Conservation (phyloP, 2,329 filamentous ascomycete genomes). For the Aulographum hederae region DNA sequence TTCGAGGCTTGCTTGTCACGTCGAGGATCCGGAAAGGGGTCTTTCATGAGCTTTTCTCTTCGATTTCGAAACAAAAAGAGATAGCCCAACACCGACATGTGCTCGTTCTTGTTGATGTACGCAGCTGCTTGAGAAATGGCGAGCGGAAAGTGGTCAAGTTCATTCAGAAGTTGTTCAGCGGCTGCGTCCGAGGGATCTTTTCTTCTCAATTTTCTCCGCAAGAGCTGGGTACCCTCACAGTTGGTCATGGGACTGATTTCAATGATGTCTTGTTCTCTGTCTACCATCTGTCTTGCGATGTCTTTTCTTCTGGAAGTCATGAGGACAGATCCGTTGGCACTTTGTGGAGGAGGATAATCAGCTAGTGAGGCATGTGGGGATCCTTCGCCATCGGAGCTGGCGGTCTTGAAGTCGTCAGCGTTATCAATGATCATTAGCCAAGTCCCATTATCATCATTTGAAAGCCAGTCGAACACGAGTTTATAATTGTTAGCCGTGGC, state of each 20-base stretch:
- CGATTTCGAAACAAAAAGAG: not conserved
- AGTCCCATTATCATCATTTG: conserved; percentile 8
- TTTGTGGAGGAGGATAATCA: not conserved
- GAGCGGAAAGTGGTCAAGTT: conserved; percentile 16
- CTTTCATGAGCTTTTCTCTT: not conserved
- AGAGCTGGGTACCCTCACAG: conserved; percentile 7
- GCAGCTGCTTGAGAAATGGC: conserved; percentile 16
- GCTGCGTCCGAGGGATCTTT: conserved; percentile 1
- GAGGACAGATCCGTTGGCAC: conserved; percentile 1
- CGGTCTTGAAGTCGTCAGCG: conserved; percentile 8
- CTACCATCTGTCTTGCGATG: conserved; percentile 7
- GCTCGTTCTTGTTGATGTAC: conserved; percentile 10
- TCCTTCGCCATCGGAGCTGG: not conserved
- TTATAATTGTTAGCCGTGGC: conserved; percentile 9
- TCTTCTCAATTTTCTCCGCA: conserved; percentile 8
- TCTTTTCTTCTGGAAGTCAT: conserved; percentile 6
- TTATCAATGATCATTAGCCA: conserved; percentile 18
- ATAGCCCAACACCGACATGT: conserved; percentile 3
- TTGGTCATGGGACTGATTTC: conserved; percentile 9
- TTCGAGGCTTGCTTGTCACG: conserved; percentile 3
- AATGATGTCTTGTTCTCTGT: conserved; percentile 7
- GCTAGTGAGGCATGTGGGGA: not conserved
- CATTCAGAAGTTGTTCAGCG: conserved; percentile 6
- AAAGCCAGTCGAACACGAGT: conserved; percentile 12
- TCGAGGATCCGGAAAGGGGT: not conserved